A percentile compares a stretch with the other conserved stretches of the same genome.
Evolutionary conservation across 202 grass and related monocot species (phyloP).

Genomic region (Digitaria exilis): DNA sequence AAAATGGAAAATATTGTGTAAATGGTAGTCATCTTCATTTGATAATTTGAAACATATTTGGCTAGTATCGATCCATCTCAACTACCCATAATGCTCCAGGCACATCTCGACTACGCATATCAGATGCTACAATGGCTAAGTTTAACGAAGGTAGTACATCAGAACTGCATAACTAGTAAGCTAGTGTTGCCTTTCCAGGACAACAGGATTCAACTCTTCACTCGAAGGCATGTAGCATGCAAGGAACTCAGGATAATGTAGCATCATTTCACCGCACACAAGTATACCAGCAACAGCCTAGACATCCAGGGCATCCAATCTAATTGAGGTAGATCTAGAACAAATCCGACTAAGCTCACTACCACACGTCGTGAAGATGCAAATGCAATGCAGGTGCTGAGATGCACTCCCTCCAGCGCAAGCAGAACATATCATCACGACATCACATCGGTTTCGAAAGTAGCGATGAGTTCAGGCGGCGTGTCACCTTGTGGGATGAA

Average conservation of each 20-base stretch:
- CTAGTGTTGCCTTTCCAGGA: background rate
- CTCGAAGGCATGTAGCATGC: background rate
- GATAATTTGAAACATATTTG: background rate
- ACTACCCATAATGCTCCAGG: background rate
- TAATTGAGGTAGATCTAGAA: conserved; percentile 35
- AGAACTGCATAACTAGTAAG: background rate
- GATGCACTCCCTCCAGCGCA: background rate
- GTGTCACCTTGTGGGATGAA: conserved; percentile 11
- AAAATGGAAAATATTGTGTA: background rate
- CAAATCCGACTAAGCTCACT: background rate
- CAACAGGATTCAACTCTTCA: background rate
- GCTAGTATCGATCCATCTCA: background rate
- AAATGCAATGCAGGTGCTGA: conserved; percentile 46
- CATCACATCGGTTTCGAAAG: background rate
- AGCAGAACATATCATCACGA: background rate
- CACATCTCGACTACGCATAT: background rate
- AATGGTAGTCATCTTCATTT: background rate
- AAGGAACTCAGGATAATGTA: conserved; percentile 21
- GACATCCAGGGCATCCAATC: background rate
- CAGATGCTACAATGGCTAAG: background rate
- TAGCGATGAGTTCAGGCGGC: background rate
- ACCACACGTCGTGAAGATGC: background rate
- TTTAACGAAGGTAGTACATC: background rate
- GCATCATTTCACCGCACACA: background rate
- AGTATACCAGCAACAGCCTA: background rate